Evolutionary conservation across 495 filamentous ascomycete genomes (phyloP).

Genomic region (Annulohypoxylon nitens): DNA sequence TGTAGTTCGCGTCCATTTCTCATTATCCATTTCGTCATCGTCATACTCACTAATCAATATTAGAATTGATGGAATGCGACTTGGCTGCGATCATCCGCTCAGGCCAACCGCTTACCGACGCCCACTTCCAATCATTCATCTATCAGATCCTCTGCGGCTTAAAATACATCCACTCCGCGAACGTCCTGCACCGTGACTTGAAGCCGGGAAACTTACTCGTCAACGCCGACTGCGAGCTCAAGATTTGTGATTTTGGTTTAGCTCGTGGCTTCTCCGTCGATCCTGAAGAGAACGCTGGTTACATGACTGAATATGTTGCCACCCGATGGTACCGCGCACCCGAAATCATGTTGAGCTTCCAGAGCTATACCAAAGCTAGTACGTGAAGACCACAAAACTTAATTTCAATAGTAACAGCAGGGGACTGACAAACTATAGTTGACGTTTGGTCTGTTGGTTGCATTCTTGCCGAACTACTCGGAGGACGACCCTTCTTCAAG

Average conservation of each 20-base stretch:
- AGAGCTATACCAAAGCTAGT: constrained; percentile 99
- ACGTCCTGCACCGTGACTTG: constrained; percentile 94
- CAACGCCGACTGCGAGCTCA: constrained; percentile 98
- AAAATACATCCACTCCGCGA: constrained; percentile 99
- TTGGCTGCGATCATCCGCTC: constrained; percentile 98
- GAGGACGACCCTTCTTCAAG: constrained; percentile 98
- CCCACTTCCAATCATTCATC: constrained; percentile 95
- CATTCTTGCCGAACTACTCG: constrained; percentile 95
- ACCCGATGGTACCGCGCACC: constrained; percentile 99
- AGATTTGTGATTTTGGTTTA: constrained; percentile 98
- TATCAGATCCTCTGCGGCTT: constrained; percentile 95
- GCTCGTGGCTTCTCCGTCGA: constrained; percentile 97
- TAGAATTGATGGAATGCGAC: constrained; percentile 99
- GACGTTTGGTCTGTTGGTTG: constrained; percentile 99
- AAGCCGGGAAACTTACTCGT: constrained; percentile 98
- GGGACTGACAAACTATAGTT: constrained; percentile 65
- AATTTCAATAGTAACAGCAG: too few relatives aligned
- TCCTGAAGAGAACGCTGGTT: constrained; percentile 97
- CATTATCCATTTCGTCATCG: neutral
- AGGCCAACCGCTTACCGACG: constrained; percentile 94
- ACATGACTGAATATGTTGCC: constrained; percentile 99
- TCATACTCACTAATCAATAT: constrained; percentile 29
- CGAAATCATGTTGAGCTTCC: constrained; percentile 99
- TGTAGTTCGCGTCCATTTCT: constrained; percentile 24
- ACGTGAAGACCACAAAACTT: constrained; percentile 57